A percentile compares a stretch with the other conserved stretches of the same genome.
These are phyloP conservation scores for Claviceps spartinae DNA, from an alignment of 2,329 filamentous ascomycete genomes.

Conservation along the genomic window DNA sequence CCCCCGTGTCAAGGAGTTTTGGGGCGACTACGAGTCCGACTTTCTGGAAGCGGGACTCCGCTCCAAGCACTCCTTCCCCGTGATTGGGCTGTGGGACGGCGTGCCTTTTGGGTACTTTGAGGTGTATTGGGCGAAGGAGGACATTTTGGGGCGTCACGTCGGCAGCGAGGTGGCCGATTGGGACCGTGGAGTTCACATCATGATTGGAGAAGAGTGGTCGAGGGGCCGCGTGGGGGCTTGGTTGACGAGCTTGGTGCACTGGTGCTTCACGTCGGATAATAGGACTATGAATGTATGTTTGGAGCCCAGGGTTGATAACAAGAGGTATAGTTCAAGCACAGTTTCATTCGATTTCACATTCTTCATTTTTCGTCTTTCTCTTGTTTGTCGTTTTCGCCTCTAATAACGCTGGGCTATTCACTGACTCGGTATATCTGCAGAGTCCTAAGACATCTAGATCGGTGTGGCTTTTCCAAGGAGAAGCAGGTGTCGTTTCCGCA, in stretches of 20 bases:
- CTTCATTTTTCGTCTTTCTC: neutral
- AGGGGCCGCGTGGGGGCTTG: conserved; percentile 70
- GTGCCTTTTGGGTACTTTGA: conserved; percentile 96
- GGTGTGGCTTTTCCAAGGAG: conserved; percentile 73
- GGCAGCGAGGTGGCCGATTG: conserved; percentile 58
- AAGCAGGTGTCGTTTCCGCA: conserved; percentile 78
- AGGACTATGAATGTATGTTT: conserved; percentile 73
- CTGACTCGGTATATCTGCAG: neutral
- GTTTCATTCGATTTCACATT: neutral
- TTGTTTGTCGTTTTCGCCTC: neutral
- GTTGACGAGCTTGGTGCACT: conserved; percentile 80
- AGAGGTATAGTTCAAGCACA: conserved; percentile 45
- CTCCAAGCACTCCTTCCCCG: conserved; percentile 70
- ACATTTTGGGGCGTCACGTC: conserved; percentile 57
- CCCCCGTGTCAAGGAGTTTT: conserved; percentile 70
- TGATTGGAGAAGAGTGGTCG: conserved; percentile 88
- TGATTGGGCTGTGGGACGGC: conserved; percentile 86
- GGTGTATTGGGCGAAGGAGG: conserved; percentile 96
- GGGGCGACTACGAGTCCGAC: conserved; percentile 53
- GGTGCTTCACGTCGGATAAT: conserved; percentile 62
- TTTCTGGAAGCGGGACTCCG: conserved; percentile 56
- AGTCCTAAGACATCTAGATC: conserved; percentile 47
- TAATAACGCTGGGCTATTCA: neutral
- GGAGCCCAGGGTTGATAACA: conserved; percentile 85
- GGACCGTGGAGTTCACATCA: conserved; percentile 75